Evolutionary conservation across 2,329 filamentous ascomycete genomes (phyloP).

Genomic region (Byssoonygena ceratinophila): DNA sequence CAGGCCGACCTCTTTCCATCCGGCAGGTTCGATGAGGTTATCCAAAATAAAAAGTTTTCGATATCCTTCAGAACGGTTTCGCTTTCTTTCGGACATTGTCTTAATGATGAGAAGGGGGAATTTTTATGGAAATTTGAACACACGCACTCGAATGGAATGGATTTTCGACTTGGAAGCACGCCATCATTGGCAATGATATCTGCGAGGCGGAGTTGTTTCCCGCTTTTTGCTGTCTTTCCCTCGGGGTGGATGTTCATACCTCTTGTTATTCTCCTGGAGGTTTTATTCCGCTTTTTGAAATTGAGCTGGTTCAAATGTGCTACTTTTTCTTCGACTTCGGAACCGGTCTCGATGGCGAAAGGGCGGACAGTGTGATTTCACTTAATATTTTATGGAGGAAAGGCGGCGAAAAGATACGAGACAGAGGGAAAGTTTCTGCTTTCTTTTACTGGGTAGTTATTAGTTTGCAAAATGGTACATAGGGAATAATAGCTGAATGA

Average conservation of each 20-base stretch:
- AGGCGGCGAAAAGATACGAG: background rate
- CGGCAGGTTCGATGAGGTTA: constrained; percentile 4
- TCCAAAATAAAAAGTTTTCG: constrained; percentile 3
- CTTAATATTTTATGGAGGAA: background rate
- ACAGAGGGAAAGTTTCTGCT: background rate
- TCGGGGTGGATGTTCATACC: background rate
- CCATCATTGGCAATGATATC: background rate
- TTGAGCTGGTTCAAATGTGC: background rate
- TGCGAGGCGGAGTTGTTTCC: constrained; percentile 2
- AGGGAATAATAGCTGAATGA: background rate
- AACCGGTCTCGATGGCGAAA: background rate
- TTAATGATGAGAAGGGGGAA: constrained; percentile 1
- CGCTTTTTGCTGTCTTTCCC: background rate
- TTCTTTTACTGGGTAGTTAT: constrained; percentile 2
- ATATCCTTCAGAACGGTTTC: constrained; percentile 4
- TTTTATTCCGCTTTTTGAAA: background rate
- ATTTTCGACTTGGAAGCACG: constrained; percentile 6
- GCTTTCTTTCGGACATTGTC: constrained; percentile 7
- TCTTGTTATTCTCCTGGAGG: background rate
- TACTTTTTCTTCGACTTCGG: background rate
- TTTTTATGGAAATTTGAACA: constrained; percentile 9
- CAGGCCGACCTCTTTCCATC: constrained; percentile 1
- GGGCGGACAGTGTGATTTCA: background rate
- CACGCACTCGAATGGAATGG: background rate
- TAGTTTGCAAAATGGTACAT: constrained; percentile 6